Percentiles rank a stretch among this genome's conserved stretches.
Evolutionary conservation across 345 rosid genomes (phyloP).

Genomic region (Triadica sebifera): DNA sequence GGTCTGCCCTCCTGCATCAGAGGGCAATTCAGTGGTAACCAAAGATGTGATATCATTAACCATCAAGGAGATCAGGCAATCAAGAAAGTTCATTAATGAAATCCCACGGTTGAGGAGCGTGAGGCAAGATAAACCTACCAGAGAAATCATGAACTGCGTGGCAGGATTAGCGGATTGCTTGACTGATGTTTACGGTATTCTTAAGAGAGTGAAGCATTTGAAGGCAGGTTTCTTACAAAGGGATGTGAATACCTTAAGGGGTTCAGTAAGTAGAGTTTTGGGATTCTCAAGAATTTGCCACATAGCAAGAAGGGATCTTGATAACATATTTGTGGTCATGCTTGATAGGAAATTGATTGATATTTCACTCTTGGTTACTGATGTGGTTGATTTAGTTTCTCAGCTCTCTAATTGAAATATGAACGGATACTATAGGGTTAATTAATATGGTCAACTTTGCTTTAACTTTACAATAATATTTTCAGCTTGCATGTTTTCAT

Average conservation of each 20-base stretch:
- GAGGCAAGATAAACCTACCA: background rate
- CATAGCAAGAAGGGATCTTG: background rate
- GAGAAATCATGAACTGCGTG: background rate
- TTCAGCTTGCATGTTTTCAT: too few relatives aligned
- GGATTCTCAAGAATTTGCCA: background rate
- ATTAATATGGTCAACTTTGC: too few relatives aligned
- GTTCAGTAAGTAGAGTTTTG: background rate
- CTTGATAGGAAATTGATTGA: background rate
- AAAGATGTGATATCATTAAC: background rate
- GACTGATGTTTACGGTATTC: background rate
- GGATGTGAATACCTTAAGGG: background rate
- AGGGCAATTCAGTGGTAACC: background rate
- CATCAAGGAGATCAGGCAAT: background rate
- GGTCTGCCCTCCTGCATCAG: background rate
- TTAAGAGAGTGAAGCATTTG: background rate
- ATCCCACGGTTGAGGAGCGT: conserved; percentile 1
- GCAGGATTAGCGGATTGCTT: background rate
- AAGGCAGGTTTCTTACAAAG: background rate
- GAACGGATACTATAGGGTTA: too few relatives aligned
- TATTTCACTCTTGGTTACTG: background rate
- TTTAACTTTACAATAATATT: too few relatives aligned
- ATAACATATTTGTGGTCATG: background rate
- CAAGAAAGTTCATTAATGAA: background rate
- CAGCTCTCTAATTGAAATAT: background rate
- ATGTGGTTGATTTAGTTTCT: background rate